These are phyloP conservation scores for Dictyostelium citrinum DNA, from an alignment of 78 protist genomes.

Conservation along the genomic window DNA sequence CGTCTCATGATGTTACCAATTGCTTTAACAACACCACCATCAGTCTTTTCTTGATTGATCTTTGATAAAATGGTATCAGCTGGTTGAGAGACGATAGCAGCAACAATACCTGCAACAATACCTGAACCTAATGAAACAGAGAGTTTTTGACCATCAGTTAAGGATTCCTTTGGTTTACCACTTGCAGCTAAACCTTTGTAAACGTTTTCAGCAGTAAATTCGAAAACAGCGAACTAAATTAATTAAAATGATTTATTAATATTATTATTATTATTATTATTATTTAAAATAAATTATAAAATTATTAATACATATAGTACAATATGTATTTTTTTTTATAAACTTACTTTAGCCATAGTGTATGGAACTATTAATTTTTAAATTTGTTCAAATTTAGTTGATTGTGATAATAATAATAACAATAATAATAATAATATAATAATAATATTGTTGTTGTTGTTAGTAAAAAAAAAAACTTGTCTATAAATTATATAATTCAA, in stretches of 20 bases:
- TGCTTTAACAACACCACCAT: constrained; percentile 72
- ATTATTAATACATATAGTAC: not conserved
- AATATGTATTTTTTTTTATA: too few relatives aligned
- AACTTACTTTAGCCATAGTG: constrained; percentile 9
- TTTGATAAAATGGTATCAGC: constrained; percentile 92
- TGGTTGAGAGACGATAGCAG: constrained; percentile 97
- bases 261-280: not conserved
- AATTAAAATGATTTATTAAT: not conserved
- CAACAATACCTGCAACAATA: constrained; percentile 92
- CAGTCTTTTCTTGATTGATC: constrained; percentile 77
- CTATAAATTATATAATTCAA: too few relatives aligned
- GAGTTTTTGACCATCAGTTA: constrained; percentile 80
- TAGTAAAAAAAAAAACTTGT: too few relatives aligned
- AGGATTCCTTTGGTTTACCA: constrained; percentile 38
- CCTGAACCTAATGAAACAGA: constrained; percentile 92
- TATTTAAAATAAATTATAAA: too few relatives aligned
- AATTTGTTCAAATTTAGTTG: not conserved
- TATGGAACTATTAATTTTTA: not conserved
- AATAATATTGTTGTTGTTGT: not conserved
- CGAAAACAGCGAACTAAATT: constrained; percentile 83
- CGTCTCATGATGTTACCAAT: constrained; percentile 66
- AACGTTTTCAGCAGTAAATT: constrained; percentile 77
- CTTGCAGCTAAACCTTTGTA: constrained; percentile 32
- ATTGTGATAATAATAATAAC: too few relatives aligned
- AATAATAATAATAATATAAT: too few relatives aligned